Conservation (phyloP, 2,329 filamentous ascomycete species). For the Ascochyta viciae-villosae region DNA sequence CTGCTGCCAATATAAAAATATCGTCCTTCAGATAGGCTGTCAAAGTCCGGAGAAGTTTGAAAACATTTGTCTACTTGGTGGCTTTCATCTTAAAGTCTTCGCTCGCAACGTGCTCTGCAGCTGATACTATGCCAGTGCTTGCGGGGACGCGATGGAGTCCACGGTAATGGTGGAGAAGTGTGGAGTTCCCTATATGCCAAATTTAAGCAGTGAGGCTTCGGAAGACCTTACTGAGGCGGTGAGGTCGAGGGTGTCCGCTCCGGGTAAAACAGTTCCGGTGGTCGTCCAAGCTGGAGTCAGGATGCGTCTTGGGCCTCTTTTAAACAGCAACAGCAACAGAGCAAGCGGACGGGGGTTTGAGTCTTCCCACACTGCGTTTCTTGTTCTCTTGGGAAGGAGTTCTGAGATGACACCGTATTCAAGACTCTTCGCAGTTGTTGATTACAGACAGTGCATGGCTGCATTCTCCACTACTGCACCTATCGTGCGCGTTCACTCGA, state of each 20-base stretch:
- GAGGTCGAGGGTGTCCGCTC: neutral
- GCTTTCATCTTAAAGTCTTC: too few species aligned
- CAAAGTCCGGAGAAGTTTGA: neutral
- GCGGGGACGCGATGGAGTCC: neutral
- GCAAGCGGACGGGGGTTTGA: too few species aligned
- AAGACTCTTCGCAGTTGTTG: too few species aligned
- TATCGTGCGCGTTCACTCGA: slow-evolving; percentile 53
- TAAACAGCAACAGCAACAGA: neutral
- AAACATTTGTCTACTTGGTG: too few species aligned
- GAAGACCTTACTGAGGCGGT: neutral
- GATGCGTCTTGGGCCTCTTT: neutral
- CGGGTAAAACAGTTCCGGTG: neutral
- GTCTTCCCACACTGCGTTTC: too few species aligned
- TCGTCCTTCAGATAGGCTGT: neutral
- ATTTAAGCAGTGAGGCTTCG: neutral
- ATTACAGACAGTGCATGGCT: too few species aligned
- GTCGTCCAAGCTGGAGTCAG: neutral
- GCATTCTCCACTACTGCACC: slow-evolving; percentile 38
- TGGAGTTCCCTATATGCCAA: slow-evolving; percentile 2
- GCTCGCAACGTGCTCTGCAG: too few species aligned
- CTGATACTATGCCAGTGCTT: neutral
- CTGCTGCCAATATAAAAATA: neutral
- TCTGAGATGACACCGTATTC: too few species aligned
- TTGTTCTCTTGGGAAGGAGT: too few species aligned
- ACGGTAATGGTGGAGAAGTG: slow-evolving; percentile 1